Evolutionary conservation across 225 moss, liverwort and hornwort species (phyloP), one percentile per base, ranked within the genome.

Genomic region (Pseudoscleropodium purum): DNA sequence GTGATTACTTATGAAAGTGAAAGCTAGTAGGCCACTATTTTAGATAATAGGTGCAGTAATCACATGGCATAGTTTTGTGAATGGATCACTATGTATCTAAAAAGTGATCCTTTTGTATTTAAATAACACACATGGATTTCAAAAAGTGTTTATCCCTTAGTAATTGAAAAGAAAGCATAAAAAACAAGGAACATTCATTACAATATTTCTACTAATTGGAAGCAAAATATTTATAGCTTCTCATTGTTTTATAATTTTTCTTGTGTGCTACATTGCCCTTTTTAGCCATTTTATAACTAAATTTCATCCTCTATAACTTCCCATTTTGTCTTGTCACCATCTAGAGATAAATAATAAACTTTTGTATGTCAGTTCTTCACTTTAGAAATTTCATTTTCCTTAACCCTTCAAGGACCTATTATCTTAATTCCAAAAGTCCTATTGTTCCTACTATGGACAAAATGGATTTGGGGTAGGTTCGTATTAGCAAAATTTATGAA

Each of bases 371-470:
- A 45, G 8, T 45, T 45, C 45, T 45, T 45, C 45, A 45, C 6
- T 45, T 45, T 45, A 45, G 8, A 45, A 45, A 45, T 45, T 45
- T 45, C 45, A 45, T 45, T 45, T 45, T 8, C 45, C n/a, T n/a
- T n/a, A n/a, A n/a, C n/a, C n/a, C n/a, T n/a, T n/a, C n/a, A n/a
- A n/a, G n/a, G n/a, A n/a, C n/a, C n/a, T n/a, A n/a, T n/a, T n/a
- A n/a, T 8, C 15, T 43, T 30, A 45, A 18, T 1, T 2, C 6
- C 10, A 17, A 30, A 6, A 75, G 4, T 47, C 0, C 18, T 1
- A 75, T 31, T 11, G 31, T 45, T 0, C 1, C 6, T 47, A 24
- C 0, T 2, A 0, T 0, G 0, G 10, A 47, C 30, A 30, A 31
- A 30, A 47, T 30, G 7, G 2, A 75, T 19, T 47, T 30, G 0